A percentile compares a stretch with the other conserved stretches of the same genome.
phyloP scores from a whole-genome alignment of 2,329 filamentous ascomycete genomes.

The Epichloe brachyelytri region DNA sequence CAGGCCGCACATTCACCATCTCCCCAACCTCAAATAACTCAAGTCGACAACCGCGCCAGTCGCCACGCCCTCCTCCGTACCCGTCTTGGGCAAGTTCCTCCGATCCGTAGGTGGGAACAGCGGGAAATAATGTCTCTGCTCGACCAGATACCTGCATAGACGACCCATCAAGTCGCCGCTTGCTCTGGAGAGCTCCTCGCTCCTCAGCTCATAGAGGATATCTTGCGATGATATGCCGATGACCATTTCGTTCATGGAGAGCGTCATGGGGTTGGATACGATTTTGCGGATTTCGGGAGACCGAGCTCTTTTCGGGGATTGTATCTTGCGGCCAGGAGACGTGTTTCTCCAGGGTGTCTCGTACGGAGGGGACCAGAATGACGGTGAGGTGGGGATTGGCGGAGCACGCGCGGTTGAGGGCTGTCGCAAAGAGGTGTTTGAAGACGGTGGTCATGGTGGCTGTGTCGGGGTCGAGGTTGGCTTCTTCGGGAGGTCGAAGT shows the following conservation, averaged over 20 bases:
- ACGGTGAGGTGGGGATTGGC: conserved; percentile 68
- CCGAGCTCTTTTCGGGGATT: conserved; percentile 60
- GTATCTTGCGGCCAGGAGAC: conserved; percentile 66
- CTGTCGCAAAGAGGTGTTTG: conserved; percentile 62
- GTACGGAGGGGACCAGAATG: conserved; percentile 69
- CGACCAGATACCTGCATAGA: conserved; percentile 65
- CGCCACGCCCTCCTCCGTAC: conserved; percentile 43
- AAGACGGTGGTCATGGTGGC: conserved; percentile 76
- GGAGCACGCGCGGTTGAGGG: conserved; percentile 55
- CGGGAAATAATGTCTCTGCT: conserved; percentile 85
- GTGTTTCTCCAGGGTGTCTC: conserved; percentile 70
- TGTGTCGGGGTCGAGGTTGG: conserved; percentile 58
- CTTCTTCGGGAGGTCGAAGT: conserved; percentile 61
- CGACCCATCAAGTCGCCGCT: conserved; percentile 50
- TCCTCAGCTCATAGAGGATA: conserved; percentile 66
- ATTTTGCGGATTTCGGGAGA: conserved; percentile 63
- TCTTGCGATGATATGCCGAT: conserved; percentile 77
- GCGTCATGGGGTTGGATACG: conserved; percentile 80
- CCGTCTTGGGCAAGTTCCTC: conserved; percentile 51
- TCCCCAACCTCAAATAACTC: conserved; percentile 77
- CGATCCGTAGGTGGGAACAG: conserved; percentile 71
- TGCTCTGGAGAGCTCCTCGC: conserved; percentile 45
- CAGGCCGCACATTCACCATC: conserved; percentile 75
- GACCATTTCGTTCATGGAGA: conserved; percentile 78
- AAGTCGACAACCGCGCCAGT: conserved; percentile 72